Evolutionary conservation across 106 monocot genomes (phyloP).

Genomic region (Ottelia alismoides): DNA sequence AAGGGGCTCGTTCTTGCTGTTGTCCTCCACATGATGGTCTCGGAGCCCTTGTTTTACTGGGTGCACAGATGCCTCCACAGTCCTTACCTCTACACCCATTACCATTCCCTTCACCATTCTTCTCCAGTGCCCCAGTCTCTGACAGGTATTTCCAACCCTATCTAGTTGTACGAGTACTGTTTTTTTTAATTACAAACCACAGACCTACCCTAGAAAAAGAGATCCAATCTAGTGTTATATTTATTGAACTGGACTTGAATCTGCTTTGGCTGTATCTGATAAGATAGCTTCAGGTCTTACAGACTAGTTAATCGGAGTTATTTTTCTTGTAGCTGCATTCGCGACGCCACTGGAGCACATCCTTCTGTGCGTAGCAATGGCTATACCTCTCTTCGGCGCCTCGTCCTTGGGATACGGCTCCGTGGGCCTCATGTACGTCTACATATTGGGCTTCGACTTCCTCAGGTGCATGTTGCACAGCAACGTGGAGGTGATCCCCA

Average conservation of each 20-base stretch:
- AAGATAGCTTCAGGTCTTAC: too few relatives aligned
- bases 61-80: slow-evolving; percentile 56
- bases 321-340: slow-evolving; percentile 15
- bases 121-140: slow-evolving; percentile 43
- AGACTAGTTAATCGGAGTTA: too few relatives aligned
- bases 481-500: slow-evolving; percentile 28
- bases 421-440: slow-evolving; percentile 18
- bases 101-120: slow-evolving; percentile 82
- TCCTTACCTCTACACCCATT: slow-evolving; percentile 30
- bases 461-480: slow-evolving; percentile 23
- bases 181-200: too few relatives aligned
- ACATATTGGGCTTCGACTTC: slow-evolving; percentile 29
- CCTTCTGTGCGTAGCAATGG: slow-evolving; percentile 16
- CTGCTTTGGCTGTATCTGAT: too few relatives aligned
- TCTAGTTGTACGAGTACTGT: too few relatives aligned
- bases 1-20: slow-evolving; percentile 23
- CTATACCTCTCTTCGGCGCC: slow-evolving; percentile 15
- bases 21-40: slow-evolving; percentile 37
- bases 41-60: slow-evolving; percentile 58
- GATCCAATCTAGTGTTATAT: too few relatives aligned
- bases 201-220: too few relatives aligned
- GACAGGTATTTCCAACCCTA: too few relatives aligned
- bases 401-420: slow-evolving; percentile 19
- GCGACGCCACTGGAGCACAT: slow-evolving; percentile 29
- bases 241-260: too few relatives aligned